These are phyloP conservation scores for Amoebophrya sp. DNA, from an alignment of 169 alveolate species.

Conservation along the genomic window DNA sequence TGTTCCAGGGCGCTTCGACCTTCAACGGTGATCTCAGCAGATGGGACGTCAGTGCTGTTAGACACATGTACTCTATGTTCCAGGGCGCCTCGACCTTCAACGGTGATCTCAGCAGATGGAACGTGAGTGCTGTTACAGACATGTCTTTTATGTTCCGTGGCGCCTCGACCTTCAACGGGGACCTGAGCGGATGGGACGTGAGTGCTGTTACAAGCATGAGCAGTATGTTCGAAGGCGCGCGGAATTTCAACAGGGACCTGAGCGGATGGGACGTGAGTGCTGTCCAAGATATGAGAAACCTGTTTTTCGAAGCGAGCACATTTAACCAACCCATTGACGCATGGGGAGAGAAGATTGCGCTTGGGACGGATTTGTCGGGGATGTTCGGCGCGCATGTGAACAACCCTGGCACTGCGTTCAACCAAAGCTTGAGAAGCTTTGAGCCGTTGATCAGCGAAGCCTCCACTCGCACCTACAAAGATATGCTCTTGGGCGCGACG, in stretches of 20 bases:
- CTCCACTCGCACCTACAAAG: no score
- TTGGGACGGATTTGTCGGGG: no score
- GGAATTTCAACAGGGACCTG: not conserved
- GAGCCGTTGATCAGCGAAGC: no score
- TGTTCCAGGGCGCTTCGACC: not conserved
- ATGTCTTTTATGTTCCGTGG: not conserved
- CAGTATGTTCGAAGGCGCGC: not conserved
- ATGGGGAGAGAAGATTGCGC: no score
- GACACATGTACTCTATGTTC: not conserved
- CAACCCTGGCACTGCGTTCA: no score
- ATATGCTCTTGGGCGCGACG: no score
- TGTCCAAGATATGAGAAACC: no score
- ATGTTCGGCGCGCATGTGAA: no score
- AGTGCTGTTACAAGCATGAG: not conserved
- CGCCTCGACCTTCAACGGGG: not conserved
- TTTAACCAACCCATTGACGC: no score
- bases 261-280: no score
- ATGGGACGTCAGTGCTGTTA: not conserved
- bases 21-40: not conserved
- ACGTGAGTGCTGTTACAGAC: not conserved
- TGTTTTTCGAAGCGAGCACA: no score
- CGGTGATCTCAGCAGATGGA: not conserved
- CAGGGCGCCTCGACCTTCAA: not conserved
- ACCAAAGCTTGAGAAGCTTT: no score
- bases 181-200: not conserved